Percentiles rank a stretch among this genome's conserved stretches.
Conservation (phyloP, 1,139 yeast genomes). For the Blastobotrys malaysiensis region DNA sequence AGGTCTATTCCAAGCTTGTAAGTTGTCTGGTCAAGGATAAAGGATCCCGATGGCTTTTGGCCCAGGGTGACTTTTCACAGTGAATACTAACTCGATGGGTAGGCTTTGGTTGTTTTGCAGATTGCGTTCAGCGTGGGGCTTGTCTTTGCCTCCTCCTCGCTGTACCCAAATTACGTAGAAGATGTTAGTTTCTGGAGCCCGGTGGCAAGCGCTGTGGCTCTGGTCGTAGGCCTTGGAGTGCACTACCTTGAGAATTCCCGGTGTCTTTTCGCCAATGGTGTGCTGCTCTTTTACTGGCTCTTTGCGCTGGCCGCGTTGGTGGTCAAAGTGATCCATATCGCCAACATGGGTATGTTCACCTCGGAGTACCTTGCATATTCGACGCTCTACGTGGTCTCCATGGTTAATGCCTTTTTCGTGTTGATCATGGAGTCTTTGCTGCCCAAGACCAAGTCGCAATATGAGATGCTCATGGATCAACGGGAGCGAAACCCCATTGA, state of each 20-base stretch:
- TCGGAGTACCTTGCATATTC: conserved; percentile 29
- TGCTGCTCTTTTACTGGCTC: conserved; percentile 73
- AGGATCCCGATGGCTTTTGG: no score
- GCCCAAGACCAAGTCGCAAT: conserved; percentile 40
- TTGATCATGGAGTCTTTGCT: conserved; percentile 53
- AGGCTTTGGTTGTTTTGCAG: conserved; percentile 40
- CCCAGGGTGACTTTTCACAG: no score
- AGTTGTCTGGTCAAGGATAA: conserved; percentile 22
- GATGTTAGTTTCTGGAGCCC: conserved; percentile 46
- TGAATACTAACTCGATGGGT: background rate
- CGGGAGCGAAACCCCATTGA: conserved; percentile 59
- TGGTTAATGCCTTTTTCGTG: conserved; percentile 47
- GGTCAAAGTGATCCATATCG: conserved; percentile 41
- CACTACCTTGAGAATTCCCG: conserved; percentile 73
- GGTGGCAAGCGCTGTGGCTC: conserved; percentile 38
- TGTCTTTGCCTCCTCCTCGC: conserved; percentile 20
- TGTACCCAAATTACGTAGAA: conserved; percentile 8
- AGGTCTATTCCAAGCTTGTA: conserved; percentile 40
- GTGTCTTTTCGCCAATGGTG: conserved; percentile 57
- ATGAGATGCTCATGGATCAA: conserved; percentile 37
- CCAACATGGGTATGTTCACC: conserved; percentile 42
- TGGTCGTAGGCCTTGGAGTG: conserved; percentile 48
- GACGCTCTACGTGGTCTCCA: conserved; percentile 41
- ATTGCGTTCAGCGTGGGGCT: conserved; percentile 32
- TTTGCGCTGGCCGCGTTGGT: conserved; percentile 43